Base-by-base conservation (phyloP, 176 grass and related monocot species). In the Poa annua region DNA sequence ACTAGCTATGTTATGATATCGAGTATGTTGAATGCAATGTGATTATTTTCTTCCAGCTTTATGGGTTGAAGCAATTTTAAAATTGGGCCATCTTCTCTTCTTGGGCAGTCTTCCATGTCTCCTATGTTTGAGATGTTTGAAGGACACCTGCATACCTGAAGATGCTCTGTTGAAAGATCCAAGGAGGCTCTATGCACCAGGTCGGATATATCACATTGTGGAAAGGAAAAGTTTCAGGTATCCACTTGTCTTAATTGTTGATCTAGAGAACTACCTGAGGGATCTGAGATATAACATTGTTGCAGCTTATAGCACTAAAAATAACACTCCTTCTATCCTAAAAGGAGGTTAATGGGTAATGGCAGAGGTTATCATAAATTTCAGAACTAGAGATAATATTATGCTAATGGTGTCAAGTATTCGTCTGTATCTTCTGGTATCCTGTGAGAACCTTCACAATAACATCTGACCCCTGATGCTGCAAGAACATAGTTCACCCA, bases 161-260 rank as follows among this genome's bases (percentile, higher is more conserved):
- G 88, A 98, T 6, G 87, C 78, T 9, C 68, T 93, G 80, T 52
- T 98, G 78, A 93, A 86, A 65, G 96, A 98, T 88, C 91, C 96
- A 83, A 95, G 96, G 85, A 92, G 92, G 66, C 96, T 98, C 49
- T 98, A 98, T 81, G 96, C 90, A 25, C 96, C 89, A 42, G 96
- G 96, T 55, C 90, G 92, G 48, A 88, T 95, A 70, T 98, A 95
- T 85, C 96, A 98, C 77, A 95, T 98, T 48, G 96, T 95, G 16
- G 92, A 98, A 62, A 89, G 96, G 75, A 92, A 91, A 91, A 80
- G 86, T 44, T 93, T 91, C 79, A 91, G 91, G 92, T 98, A 90
- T 7, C 7, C 11, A 49, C 47, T 74, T 79, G 64, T 29, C 17
- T 66, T 45, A 38, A 47, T 13, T 75, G 8, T 48, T 78, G 20